Evolutionary conservation across 75 land plant genomes (phyloP), one percentile per base, ranked within the genome.

Genomic region (Pseudotsuga menziesii): DNA sequence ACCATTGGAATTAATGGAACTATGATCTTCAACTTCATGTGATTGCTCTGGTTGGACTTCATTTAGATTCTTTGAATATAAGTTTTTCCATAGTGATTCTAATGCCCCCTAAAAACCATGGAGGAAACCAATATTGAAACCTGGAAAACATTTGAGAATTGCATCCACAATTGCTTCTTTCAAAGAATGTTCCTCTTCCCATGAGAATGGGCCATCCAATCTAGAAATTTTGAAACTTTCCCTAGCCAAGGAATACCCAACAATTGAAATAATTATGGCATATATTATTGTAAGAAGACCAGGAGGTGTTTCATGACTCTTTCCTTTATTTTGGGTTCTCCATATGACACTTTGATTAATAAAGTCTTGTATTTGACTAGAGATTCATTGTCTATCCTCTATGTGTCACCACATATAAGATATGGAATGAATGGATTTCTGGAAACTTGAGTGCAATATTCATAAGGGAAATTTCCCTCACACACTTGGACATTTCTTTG

Each of bases 181-280:
- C 36, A 96, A 69, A 23, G 82, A 83, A 44, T 85, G 85, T 80
- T 96, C 99, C 79, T 94, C 99, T 71, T 94, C 95, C 98, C 98
- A 94, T 36, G 99, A 89, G 72, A 94, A 96, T 35, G 98, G 98
- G 16, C 97, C 87, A 55, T 60, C 85, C 23, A 87, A 83, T 2
- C 85, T 84, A 63, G 91, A 87, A 54, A 85, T 81, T 20, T 86
- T 83, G 62, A 87, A 90, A 81, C 84, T 89, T 59, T 94, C 91
- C 44, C 99, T 98, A 79, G 99, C 99, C 72, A 96, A 85, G 16
- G 93, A 88, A 81, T 92, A 96, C 61, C 95, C 99, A 75, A 84
- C 80, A 69, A 90, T 79, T n/a, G 88, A 83, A 20, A 96, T 85
- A 56, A 91, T 90, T 58, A 96, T 78, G 58, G 94, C 95, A 83